These are phyloP conservation scores for Boletus rubescentipes DNA, from an alignment of 768 basidiomycete genomes.

Conservation along the genomic window DNA sequence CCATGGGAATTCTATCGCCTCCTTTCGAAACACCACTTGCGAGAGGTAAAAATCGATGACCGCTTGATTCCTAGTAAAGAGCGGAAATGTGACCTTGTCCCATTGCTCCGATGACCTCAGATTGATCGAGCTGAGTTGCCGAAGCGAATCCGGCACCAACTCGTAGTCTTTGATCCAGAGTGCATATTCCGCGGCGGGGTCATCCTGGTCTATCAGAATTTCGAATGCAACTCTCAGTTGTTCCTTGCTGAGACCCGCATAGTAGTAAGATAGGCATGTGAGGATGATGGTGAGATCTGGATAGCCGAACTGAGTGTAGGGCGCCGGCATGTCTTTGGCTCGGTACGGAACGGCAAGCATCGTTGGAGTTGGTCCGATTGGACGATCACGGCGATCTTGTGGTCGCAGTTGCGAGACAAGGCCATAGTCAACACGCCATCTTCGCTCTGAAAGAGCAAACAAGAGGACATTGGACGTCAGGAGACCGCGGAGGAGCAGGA, in stretches of 20 bases:
- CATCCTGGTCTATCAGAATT: background rate
- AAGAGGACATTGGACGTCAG: background rate
- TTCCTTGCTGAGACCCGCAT: conserved; percentile 2
- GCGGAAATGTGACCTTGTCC: background rate
- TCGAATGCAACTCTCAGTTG: background rate
- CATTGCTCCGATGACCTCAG: conserved; percentile 10
- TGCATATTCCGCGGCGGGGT: background rate
- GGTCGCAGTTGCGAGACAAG: no score
- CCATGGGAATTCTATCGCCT: conserved; percentile 31
- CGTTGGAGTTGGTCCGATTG: no score
- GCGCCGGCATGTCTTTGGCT: conserved; percentile 33
- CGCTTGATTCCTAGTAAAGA: conserved; percentile 2
- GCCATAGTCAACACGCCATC: no score
- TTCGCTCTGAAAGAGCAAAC: background rate
- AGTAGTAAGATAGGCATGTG: conserved; percentile 35
- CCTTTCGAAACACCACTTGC: conserved; percentile 32
- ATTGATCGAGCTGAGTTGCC: background rate
- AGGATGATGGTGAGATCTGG: conserved; percentile 34
- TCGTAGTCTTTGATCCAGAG: background rate
- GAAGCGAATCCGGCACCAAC: background rate
- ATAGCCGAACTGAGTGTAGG: conserved; percentile 35
- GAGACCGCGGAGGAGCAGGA: background rate
- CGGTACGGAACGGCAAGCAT: background rate
- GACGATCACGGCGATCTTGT: no score
- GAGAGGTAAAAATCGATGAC: conserved; percentile 21